Evolutionary conservation across 2,329 filamentous ascomycete species (phyloP).

Genomic region (Botrytis pseudocinerea): DNA sequence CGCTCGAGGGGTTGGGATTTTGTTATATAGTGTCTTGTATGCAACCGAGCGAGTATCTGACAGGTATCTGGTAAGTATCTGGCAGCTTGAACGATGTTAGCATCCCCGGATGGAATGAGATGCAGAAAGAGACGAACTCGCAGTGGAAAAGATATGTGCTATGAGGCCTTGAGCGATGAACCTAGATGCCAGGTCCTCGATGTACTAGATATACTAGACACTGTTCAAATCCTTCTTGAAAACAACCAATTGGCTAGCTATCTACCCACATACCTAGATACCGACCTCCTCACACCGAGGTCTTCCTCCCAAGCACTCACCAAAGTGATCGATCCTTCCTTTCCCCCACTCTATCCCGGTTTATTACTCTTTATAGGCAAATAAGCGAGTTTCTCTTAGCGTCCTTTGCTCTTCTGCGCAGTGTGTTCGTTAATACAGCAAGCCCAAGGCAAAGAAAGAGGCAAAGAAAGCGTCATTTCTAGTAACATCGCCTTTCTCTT

Average conservation of each 20-base stretch:
- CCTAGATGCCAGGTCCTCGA: background rate
- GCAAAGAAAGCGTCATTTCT: slow-evolving; percentile 21
- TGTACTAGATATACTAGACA: background rate
- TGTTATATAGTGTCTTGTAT: background rate
- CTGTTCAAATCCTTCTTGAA: background rate
- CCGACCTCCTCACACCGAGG: background rate
- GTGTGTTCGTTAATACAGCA: slow-evolving; percentile 4
- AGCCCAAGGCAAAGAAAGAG: background rate
- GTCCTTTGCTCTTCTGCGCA: background rate
- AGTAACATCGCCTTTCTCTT: slow-evolving; percentile 10
- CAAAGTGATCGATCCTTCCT: background rate
- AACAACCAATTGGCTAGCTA: background rate
- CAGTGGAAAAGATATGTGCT: background rate
- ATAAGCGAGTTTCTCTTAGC: slow-evolving; percentile 16
- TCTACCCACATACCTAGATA: background rate
- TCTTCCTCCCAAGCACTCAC: background rate
- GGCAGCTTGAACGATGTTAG: background rate
- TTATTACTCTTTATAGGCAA: slow-evolving; percentile 16
- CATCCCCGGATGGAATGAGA: background rate
- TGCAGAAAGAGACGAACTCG: background rate
- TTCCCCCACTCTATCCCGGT: background rate
- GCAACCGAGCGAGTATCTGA: background rate
- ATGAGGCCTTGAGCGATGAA: background rate
- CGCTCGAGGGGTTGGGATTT: background rate
- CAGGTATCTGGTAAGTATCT: background rate